Percentiles rank a stretch among this genome's conserved stretches.
Evolutionary conservation across 495 filamentous ascomycete genomes (phyloP).

Genomic region (Cercophora scortea): DNA sequence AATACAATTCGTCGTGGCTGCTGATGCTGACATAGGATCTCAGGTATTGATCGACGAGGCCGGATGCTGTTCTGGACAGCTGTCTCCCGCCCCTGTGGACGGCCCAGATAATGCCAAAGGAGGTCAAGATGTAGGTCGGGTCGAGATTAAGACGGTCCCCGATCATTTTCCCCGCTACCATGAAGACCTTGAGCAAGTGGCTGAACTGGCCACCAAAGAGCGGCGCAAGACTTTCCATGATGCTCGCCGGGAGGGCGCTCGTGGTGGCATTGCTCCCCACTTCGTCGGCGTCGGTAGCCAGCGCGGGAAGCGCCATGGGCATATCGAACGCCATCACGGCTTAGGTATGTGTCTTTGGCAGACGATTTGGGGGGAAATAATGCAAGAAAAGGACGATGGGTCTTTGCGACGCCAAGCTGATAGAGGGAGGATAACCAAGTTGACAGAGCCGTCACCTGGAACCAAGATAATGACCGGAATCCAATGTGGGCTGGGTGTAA

Average conservation of each 20-base stretch:
- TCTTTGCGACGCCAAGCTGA: no score
- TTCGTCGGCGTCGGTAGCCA: slow-evolving; percentile 13
- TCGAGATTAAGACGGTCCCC: slow-evolving; percentile 30
- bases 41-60: slow-evolving; percentile 34
- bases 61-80: slow-evolving; percentile 15
- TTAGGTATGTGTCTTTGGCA: no score
- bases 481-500: no score
- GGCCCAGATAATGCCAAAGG: slow-evolving; percentile 31
- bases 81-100: slow-evolving; percentile 25
- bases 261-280: slow-evolving; percentile 5
- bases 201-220: slow-evolving; percentile 24
- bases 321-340: slow-evolving; percentile 19
- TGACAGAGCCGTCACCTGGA: no score
- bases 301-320: slow-evolving; percentile 13
- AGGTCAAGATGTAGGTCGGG: slow-evolving; percentile 26
- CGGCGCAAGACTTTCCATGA: slow-evolving; percentile 20
- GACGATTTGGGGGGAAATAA: no score
- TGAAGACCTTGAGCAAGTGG: slow-evolving; percentile 18
- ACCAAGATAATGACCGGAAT: no score
- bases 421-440: no score
- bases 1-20: slow-evolving; percentile 52
- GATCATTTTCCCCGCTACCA: slow-evolving; percentile 21
- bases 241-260: slow-evolving; percentile 5
- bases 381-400: no score
- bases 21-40: slow-evolving; percentile 49